Percentiles rank a stretch among this genome's conserved stretches.
Evolutionary conservation across 2,329 filamentous ascomycete species (phyloP).

Genomic region (Cercospora zeae-maydis): DNA sequence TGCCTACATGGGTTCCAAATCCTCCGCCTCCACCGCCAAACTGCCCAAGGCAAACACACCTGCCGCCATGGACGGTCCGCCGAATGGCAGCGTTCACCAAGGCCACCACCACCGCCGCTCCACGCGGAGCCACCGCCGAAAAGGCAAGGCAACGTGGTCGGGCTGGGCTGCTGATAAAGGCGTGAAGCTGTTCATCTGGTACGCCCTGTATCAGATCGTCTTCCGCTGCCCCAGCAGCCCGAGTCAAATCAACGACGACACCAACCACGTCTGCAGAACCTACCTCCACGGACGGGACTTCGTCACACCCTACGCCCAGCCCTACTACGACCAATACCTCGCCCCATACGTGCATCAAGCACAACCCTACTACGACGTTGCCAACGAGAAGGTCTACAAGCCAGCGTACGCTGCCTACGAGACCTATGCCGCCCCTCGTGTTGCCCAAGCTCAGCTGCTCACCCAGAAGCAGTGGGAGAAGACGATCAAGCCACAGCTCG

Average conservation of each 20-base stretch:
- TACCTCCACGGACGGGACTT: constrained; percentile 66
- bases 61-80: constrained; percentile 24
- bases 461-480: constrained; percentile 72
- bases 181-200: constrained; percentile 72
- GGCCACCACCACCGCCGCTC: constrained; percentile 16
- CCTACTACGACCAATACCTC: constrained; percentile 82
- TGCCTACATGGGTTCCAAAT: constrained; percentile 1
- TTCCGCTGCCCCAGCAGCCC: constrained; percentile 76
- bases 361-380: constrained; percentile 64
- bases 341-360: constrained; percentile 75
- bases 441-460: constrained; percentile 64
- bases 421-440: constrained; percentile 70
- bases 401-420: constrained; percentile 62
- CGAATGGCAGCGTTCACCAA: constrained; percentile 19
- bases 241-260: constrained; percentile 63
- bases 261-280: constrained; percentile 76
- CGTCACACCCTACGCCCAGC: constrained; percentile 70
- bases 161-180: constrained; percentile 31
- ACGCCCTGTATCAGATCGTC: constrained; percentile 72
- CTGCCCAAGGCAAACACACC: constrained; percentile 10
- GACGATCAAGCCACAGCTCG: constrained; percentile 70
- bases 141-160: constrained; percentile 20
- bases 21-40: constrained; percentile 2
- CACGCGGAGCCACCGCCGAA: constrained; percentile 19
- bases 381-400: constrained; percentile 60